A percentile compares a stretch with the other conserved stretches of the same genome.
phyloP scores from a whole-genome alignment of 495 filamentous ascomycete species.

The Tuber microsphaerosporum region DNA sequence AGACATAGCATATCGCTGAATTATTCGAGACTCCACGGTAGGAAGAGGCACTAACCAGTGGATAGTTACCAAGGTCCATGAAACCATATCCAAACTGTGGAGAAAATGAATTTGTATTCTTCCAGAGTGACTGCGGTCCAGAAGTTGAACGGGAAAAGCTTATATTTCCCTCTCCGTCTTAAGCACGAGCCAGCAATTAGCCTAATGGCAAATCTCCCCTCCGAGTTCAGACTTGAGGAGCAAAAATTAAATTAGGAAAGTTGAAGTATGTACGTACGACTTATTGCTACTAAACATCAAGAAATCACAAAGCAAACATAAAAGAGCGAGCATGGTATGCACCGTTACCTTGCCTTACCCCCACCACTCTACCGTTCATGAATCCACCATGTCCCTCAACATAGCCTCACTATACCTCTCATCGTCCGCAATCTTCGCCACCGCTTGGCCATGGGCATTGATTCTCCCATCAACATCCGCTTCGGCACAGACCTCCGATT shows the following conservation, averaged over 20 bases:
- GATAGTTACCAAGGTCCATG: too few species aligned
- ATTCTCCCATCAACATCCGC: not conserved
- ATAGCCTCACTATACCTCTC: not conserved
- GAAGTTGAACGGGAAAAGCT: too few species aligned
- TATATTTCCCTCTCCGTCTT: too few species aligned
- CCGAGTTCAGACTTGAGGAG: not conserved
- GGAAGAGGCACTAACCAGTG: too few species aligned
- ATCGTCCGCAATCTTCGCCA: not conserved
- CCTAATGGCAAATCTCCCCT: not conserved
- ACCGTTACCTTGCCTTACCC: not conserved
- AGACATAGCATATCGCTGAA: too few species aligned
- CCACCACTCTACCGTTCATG: not conserved
- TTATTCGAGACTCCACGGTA: too few species aligned
- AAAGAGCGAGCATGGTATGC: not conserved
- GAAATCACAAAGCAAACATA: not conserved
- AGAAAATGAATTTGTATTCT: too few species aligned
- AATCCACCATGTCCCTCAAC: slow-evolving; percentile 3
- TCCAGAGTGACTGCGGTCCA: too few species aligned
- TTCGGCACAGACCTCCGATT: not conserved
- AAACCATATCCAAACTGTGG: too few species aligned
- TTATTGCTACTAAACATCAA: not conserved
- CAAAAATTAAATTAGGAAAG: not conserved
- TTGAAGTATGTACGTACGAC: not conserved
- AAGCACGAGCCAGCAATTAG: not conserved
- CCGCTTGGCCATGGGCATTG: not conserved